phyloP scores from a whole-genome alignment of 345 rosid species.

The Schrenkiella parvula region DNA sequence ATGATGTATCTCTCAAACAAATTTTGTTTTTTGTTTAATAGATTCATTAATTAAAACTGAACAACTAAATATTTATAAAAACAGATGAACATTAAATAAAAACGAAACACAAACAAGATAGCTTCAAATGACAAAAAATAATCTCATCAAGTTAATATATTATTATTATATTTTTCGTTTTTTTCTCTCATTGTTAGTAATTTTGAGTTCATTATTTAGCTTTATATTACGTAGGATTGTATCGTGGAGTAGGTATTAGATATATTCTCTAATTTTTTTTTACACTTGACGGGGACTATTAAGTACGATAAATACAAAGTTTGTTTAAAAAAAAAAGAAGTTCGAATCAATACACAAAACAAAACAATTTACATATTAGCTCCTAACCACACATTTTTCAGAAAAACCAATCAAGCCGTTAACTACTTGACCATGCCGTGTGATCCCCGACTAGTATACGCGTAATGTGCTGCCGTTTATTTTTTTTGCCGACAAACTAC shows the following conservation, averaged over 20 bases:
- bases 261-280: neutral
- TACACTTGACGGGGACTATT: neutral
- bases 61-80: neutral
- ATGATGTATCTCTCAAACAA: constrained; percentile 23
- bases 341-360: neutral
- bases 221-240: neutral
- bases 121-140: constrained; percentile 20
- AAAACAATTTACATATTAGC: neutral
- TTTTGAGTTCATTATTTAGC: neutral
- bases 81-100: neutral
- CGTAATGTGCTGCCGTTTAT: constrained; percentile 26
- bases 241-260: constrained; percentile 26
- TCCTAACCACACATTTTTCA: neutral
- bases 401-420: neutral
- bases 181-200: neutral
- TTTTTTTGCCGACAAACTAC: constrained; percentile 22
- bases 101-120: constrained; percentile 4
- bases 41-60: neutral
- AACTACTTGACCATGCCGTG: neutral
- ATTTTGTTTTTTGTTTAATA: neutral
- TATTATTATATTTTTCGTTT: neutral
- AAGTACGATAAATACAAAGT: neutral
- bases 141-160: neutral
- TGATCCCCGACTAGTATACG: neutral
- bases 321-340: neutral